Evolutionary conservation across 2,329 filamentous ascomycete species (phyloP).

Genomic region (Leptographium radiaticola): DNA sequence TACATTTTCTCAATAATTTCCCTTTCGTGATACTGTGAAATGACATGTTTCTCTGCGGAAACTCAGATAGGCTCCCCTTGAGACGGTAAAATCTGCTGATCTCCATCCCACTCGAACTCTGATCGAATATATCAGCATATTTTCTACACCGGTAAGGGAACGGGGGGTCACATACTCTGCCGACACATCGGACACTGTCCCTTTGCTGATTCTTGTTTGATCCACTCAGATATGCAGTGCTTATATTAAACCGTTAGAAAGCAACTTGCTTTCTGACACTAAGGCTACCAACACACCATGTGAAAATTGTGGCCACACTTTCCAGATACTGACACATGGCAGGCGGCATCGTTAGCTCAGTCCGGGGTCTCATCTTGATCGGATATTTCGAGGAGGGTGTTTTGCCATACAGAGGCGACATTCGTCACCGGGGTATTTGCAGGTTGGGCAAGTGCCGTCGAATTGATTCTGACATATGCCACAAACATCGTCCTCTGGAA

Average conservation of each 20-base stretch:
- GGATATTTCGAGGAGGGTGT: background rate
- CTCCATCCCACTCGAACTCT: constrained; percentile 21
- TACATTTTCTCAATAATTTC: no score
- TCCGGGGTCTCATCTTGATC: no score
- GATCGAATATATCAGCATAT: background rate
- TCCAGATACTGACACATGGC: constrained; percentile 57
- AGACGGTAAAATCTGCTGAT: constrained; percentile 9
- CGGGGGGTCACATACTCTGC: constrained; percentile 50
- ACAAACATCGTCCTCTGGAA: constrained; percentile 93
- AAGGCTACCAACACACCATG: constrained; percentile 46
- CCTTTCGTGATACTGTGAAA: background rate
- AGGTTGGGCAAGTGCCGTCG: constrained; percentile 93
- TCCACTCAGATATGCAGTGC: constrained; percentile 96
- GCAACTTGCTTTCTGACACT: no score
- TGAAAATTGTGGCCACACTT: constrained; percentile 98
- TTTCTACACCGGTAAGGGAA: background rate
- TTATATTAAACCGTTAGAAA: constrained; percentile 21
- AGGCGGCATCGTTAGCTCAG: background rate
- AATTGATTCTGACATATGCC: constrained; percentile 98
- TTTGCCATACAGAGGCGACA: constrained; percentile 64
- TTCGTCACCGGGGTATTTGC: constrained; percentile 95
- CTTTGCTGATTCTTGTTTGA: constrained; percentile 84
- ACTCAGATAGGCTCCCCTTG: constrained; percentile 1
- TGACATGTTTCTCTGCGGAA: background rate
- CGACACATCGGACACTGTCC: constrained; percentile 97